phyloP scores from a whole-genome alignment of 2,329 filamentous ascomycete species.

The Myriangium duriaei region DNA sequence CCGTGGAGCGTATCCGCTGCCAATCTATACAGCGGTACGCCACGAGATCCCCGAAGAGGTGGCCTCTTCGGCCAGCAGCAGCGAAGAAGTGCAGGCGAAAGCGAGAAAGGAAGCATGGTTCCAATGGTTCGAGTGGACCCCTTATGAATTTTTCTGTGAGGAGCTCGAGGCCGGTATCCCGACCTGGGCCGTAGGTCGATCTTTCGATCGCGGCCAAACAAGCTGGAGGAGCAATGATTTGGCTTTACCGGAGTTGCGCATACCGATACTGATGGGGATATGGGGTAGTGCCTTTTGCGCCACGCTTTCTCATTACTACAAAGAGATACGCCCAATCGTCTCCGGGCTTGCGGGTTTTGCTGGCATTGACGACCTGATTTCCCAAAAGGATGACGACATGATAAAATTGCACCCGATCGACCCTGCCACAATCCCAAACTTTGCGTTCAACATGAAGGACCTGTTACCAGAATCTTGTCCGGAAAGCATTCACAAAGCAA shows the following conservation, averaged over 20 bases:
- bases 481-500: constrained; percentile 55
- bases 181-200: constrained; percentile 81
- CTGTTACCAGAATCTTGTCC: constrained; percentile 66
- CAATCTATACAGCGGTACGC: constrained; percentile 89
- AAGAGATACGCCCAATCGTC: constrained; percentile 75
- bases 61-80: constrained; percentile 18
- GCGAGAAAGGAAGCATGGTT: constrained; percentile 68
- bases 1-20: constrained; percentile 69
- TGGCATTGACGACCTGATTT: constrained; percentile 64
- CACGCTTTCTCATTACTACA: constrained; percentile 90
- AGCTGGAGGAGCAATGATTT: constrained; percentile 50
- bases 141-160: constrained; percentile 91
- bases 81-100: constrained; percentile 30
- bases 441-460: constrained; percentile 66
- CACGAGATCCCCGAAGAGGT: constrained; percentile 73
- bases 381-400: constrained; percentile 69
- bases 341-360: constrained; percentile 63
- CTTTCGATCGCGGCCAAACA: constrained; percentile 61
- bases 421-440: constrained; percentile 84
- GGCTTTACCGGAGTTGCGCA: constrained; percentile 68
- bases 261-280: constrained; percentile 80
- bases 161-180: constrained; percentile 86
- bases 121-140: constrained; percentile 94
- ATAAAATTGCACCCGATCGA: constrained; percentile 91
- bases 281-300: constrained; percentile 96